These are phyloP conservation scores for Sisymbrium altissimum DNA, from an alignment of 345 rosid species.

Conservation along the genomic window DNA sequence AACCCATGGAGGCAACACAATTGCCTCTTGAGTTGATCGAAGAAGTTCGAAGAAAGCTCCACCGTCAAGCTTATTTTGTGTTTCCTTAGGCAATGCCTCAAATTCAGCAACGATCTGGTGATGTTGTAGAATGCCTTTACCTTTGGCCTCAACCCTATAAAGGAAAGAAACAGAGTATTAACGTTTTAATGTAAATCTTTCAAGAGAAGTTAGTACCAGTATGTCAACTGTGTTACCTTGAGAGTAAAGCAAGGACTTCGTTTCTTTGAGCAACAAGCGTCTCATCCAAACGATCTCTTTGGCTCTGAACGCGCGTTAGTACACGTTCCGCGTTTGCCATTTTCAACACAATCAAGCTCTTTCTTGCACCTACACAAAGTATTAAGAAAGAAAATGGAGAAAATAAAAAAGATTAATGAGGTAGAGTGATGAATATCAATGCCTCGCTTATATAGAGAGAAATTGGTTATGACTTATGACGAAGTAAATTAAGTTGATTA, in stretches of 20 bases:
- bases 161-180: background rate
- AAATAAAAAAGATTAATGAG: background rate
- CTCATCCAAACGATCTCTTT: conserved; percentile 71
- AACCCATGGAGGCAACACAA: conserved; percentile 72
- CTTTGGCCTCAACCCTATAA: conserved; percentile 66
- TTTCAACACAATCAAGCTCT: background rate
- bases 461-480: background rate
- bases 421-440: background rate
- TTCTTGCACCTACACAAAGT: background rate
- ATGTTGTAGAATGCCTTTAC: conserved; percentile 72
- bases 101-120: conserved; percentile 73
- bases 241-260: conserved; percentile 62
- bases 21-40: conserved; percentile 70
- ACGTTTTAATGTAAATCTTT: background rate
- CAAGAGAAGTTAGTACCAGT: background rate
- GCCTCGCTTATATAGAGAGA: background rate
- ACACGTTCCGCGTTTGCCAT: conserved; percentile 50
- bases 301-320: conserved; percentile 62
- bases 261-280: conserved; percentile 66
- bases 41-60: conserved; percentile 69
- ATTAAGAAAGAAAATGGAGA: background rate
- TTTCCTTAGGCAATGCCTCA: conserved; percentile 60
- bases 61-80: conserved; percentile 45
- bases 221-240: conserved; percentile 42
- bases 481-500: background rate